Evolutionary conservation across 495 filamentous ascomycete genomes (phyloP).

Genomic region (Xanthoparmelia taractica): DNA sequence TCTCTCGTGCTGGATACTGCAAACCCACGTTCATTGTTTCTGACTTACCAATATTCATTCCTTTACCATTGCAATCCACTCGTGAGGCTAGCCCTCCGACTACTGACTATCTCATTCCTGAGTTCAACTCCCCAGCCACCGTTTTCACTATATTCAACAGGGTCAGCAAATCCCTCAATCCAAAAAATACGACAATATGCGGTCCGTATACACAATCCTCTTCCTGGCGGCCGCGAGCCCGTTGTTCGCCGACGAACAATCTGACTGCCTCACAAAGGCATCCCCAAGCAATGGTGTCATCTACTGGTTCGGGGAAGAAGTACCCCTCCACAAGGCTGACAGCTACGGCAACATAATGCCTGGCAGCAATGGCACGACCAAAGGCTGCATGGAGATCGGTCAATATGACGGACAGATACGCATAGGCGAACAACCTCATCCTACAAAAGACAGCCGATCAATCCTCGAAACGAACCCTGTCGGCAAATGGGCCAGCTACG

Average conservation of each 20-base stretch:
- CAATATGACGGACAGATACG: background rate
- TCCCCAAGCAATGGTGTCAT: background rate
- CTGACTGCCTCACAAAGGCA: background rate
- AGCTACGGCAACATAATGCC: background rate
- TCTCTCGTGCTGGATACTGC: background rate
- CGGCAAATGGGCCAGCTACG: background rate
- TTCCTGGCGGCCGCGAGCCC: background rate
- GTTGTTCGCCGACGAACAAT: background rate
- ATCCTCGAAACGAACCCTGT: background rate
- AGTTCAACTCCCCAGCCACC: conserved; percentile 3
- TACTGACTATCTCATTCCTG: background rate
- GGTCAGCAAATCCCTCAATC: background rate
- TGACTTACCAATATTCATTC: background rate
- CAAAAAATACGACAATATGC: background rate
- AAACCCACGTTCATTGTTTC: background rate
- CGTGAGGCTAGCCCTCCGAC: conserved; percentile 3
- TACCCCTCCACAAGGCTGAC: background rate
- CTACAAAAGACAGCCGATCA: background rate
- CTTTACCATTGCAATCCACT: background rate
- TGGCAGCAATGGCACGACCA: background rate
- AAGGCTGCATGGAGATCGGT: background rate
- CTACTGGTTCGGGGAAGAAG: background rate
- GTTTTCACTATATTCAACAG: too few species aligned
- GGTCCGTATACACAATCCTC: background rate
- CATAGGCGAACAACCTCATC: background rate